Evolutionary conservation across 2,329 filamentous ascomycete species (phyloP), one percentile per base, ranked within the genome.

Genomic region (Arthroderma sp.): DNA sequence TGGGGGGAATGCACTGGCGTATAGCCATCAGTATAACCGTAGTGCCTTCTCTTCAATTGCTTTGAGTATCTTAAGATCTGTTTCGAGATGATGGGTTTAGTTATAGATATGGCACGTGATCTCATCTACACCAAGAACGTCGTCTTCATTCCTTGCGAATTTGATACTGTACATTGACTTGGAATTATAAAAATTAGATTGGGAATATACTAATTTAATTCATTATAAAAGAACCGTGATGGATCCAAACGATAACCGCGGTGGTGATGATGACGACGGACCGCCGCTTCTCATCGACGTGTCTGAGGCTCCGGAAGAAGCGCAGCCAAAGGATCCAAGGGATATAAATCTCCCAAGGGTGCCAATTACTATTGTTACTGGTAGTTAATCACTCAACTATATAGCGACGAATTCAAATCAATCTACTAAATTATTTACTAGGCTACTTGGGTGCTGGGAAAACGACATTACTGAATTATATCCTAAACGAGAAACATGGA

Each of bases 381-480:
- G 69, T 70, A 64, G 32, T 30, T 30, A 11, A 11, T 42, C 4
- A 11, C 22, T 43, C 11, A 8, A 15, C 3, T 22, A 1, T 22
- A 22, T 22, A 22, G 15, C 15, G 15, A 22, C 15, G 15, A 22
- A 22, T 22, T 22, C 15, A 22, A 3, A 3, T 22, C 15, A 34
- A 9, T 9, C 8, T 34, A 34, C 32, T 34, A 34, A 34, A 34
- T 11, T 9, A 9, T 3, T 9, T 4, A 32, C 28, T 50, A 91
- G 86, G 91, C 3, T 98, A 98, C 58, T 75, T 98, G 3, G 91
- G 91, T 11, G 86, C 91, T 6, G 91, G 91, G 11, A 98, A 98
- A 66, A 96, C 89, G 0, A 96, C 89, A 0, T 66, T 96, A 29
- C 71, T 98, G 47, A 96, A 98, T 63, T 94, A 96, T 62, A 96